Evolutionary conservation across 1,139 yeast species (phyloP).

Genomic region (Taiozyma sp.): DNA sequence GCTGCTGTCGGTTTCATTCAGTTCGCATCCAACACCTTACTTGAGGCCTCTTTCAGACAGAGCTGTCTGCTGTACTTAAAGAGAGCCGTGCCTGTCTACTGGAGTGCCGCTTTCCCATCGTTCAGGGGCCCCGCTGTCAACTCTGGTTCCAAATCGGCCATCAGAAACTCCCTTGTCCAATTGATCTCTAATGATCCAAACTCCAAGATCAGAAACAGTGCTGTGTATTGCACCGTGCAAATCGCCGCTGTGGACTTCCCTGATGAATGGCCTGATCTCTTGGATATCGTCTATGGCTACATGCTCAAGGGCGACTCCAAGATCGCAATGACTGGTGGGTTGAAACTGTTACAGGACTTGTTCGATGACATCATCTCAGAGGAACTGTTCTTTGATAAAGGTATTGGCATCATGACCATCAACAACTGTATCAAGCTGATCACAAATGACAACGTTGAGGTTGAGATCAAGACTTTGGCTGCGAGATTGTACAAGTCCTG

Average conservation of each 20-base stretch:
- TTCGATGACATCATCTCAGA: slow-evolving; percentile 85
- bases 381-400: slow-evolving; percentile 78
- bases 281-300: slow-evolving; percentile 43
- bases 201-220: slow-evolving; percentile 62
- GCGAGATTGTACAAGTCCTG: slow-evolving; percentile 50
- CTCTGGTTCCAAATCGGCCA: slow-evolving; percentile 44
- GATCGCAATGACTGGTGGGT: slow-evolving; percentile 52
- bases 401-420: slow-evolving; percentile 53
- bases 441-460: slow-evolving; percentile 25
- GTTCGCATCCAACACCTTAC: slow-evolving; percentile 20
- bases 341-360: slow-evolving; percentile 69
- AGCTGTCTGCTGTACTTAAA: slow-evolving; percentile 68
- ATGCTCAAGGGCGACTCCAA: slow-evolving; percentile 31
- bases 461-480: slow-evolving; percentile 44
- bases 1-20: slow-evolving; percentile 25
- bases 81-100: slow-evolving; percentile 63
- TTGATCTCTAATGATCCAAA: slow-evolving; percentile 48
- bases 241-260: slow-evolving; percentile 91
- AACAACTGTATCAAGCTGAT: slow-evolving; percentile 43
- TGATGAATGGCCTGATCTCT: slow-evolving; percentile 87
- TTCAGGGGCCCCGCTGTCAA: slow-evolving; percentile 65
- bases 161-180: slow-evolving; percentile 47
- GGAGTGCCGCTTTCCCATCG: slow-evolving; percentile 85
- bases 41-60: slow-evolving; percentile 39
- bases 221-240: slow-evolving; percentile 75